A percentile compares a stretch with the other conserved stretches of the same genome.
Evolutionary conservation across 768 basidiomycete genomes (phyloP).

Genomic region (Pleurotus cornucopiae): DNA sequence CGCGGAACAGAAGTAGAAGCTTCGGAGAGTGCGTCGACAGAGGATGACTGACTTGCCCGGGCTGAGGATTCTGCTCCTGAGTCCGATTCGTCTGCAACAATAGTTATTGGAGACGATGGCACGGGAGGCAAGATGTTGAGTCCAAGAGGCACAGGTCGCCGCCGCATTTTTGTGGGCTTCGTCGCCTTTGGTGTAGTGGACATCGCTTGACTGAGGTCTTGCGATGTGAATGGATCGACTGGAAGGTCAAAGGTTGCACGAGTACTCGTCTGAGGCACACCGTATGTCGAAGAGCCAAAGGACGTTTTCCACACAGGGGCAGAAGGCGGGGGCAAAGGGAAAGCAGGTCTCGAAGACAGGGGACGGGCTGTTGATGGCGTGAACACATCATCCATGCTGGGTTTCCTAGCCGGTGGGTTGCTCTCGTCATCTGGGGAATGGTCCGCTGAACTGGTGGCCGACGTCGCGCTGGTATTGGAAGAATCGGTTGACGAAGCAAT

Average conservation of each 20-base stretch:
- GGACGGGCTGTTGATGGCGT: constrained; percentile 24
- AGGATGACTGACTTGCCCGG: too few species aligned
- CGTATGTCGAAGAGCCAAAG: constrained; percentile 40
- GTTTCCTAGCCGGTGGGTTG: constrained; percentile 15
- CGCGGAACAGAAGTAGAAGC: constrained; percentile 12
- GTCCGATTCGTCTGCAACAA: constrained; percentile 32
- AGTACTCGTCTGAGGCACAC: constrained; percentile 49
- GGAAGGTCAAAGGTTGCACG: constrained; percentile 46
- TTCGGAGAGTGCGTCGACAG: neutral
- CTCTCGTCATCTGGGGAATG: constrained; percentile 29
- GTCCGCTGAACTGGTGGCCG: constrained; percentile 38
- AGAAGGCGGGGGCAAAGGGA: constrained; percentile 41
- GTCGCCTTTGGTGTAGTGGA: constrained; percentile 19
- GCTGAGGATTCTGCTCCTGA: neutral
- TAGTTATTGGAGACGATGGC: constrained; percentile 65
- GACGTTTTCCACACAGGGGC: constrained; percentile 57
- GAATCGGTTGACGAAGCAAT: constrained; percentile 4
- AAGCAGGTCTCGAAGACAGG: constrained; percentile 8
- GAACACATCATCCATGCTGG: constrained; percentile 12
- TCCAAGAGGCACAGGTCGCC: constrained; percentile 58
- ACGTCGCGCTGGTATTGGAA: constrained; percentile 10
- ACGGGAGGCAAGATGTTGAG: constrained; percentile 56
- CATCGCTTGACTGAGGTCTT: constrained; percentile 9
- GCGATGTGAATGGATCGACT: constrained; percentile 14
- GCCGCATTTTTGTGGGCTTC: constrained; percentile 40